A percentile compares a stretch with the other conserved stretches of the same genome.
Evolutionary conservation across 352 stramenopile species (phyloP).

Genomic region (Albugo candida): DNA sequence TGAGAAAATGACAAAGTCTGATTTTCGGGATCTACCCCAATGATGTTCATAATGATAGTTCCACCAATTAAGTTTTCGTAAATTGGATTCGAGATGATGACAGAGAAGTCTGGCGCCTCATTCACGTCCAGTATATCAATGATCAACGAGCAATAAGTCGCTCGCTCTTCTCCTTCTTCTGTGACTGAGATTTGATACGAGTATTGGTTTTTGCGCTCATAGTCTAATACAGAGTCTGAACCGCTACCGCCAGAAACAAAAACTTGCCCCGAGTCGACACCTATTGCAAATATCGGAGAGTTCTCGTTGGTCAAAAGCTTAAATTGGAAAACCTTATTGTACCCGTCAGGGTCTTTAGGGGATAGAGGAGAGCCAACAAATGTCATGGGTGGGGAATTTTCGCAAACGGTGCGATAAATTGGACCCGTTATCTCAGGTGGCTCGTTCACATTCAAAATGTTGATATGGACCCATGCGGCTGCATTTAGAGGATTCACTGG

Average conservation of each 20-base stretch:
- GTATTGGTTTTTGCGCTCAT: conserved; percentile 5
- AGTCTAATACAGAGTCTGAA: conserved; percentile 3
- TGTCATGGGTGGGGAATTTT: background rate
- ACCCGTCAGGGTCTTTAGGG: background rate
- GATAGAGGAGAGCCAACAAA: background rate
- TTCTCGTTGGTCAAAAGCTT: background rate
- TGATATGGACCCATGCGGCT: conserved; percentile 12
- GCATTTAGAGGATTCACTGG: conserved; percentile 5
- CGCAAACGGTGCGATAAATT: background rate
- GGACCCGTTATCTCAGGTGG: background rate
- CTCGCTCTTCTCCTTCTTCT: conserved; percentile 2
- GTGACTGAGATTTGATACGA: conserved; percentile 8
- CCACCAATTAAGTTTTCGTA: conserved; percentile 22
- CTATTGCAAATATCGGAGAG: background rate
- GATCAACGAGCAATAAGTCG: background rate
- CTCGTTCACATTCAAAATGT: conserved; percentile 24
- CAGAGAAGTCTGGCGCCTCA: conserved; percentile 11
- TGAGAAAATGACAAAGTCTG: conserved; percentile 19
- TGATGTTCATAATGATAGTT: conserved; percentile 17
- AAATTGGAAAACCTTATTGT: background rate
- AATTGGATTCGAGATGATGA: conserved; percentile 4
- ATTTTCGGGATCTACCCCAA: conserved; percentile 29
- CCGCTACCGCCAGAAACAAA: too few species aligned
- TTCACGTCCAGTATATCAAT: conserved; percentile 6
- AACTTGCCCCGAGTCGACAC: too few species aligned